Base-by-base conservation (phyloP, 176 grass and related monocot genomes). In the Oryza officinalis region DNA sequence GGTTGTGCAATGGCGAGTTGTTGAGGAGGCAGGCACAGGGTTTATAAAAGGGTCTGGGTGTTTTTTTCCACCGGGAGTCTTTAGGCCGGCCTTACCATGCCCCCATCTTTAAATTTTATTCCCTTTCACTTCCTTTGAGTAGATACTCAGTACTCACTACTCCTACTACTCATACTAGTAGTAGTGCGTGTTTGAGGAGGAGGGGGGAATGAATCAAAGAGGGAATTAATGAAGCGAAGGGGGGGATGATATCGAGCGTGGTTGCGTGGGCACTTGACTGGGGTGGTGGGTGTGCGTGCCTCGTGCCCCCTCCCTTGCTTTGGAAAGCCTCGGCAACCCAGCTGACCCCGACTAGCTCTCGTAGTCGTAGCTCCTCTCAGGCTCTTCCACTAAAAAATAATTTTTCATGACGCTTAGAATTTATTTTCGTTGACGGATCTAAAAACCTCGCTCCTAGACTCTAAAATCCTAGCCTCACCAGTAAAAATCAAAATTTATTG, bases 231-330 rank as follows among this genome's bases (percentile, higher is more conserved):
- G 67, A 60, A 25, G n/a, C 6, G 57, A 2, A 25, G 57, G 9
- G 18, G 2, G 72, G 22, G 71, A 22, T 41, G 22, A 50, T 47
- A 67, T 26, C 57, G 77, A 33, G 69, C 38, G 59, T 22, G 69
- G 54, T 32, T 72, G 57, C 68, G 83, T 72, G 84, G 75, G 75
- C 84, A 86, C 84, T 86, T 67, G 84, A 86, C 79, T 86, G n/a
- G n/a, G n/a, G n/a, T n/a, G n/a, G n/a, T n/a, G n/a, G n/a, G n/a
- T n/a, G n/a, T n/a, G n/a, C n/a, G n/a, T n/a, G n/a, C n/a, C n/a
- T n/a, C n/a, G n/a, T n/a, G n/a, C n/a, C n/a, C n/a, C n/a, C n/a
- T n/a, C n/a, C n/a, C n/a, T n/a, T n/a, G n/a, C n/a, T n/a, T n/a
- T n/a, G n/a, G n/a, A n/a, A n/a, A n/a, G n/a, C n/a, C n/a, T n/a